Percentiles rank a stretch among this genome's conserved stretches.
These are phyloP conservation scores for Favolaschia claudopus DNA, from an alignment of 768 basidiomycete species.

Conservation along the genomic window DNA sequence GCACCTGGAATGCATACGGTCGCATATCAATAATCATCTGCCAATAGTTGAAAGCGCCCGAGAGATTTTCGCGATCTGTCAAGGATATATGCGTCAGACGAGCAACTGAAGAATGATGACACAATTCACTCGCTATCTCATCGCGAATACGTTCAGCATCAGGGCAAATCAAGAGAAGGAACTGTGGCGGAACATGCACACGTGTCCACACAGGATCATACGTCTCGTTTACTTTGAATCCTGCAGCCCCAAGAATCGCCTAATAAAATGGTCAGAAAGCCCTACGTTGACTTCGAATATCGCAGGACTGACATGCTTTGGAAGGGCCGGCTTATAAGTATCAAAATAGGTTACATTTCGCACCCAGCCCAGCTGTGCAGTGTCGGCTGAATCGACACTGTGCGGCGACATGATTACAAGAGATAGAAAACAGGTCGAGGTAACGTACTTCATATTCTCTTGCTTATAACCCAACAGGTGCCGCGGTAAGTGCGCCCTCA, in stretches of 20 bases:
- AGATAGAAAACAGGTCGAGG: too few species aligned
- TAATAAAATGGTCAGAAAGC: background rate
- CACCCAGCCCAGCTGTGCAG: background rate
- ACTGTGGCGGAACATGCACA: background rate
- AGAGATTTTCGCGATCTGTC: background rate
- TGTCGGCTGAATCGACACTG: background rate
- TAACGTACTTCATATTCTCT: background rate
- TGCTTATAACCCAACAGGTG: background rate
- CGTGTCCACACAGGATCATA: background rate
- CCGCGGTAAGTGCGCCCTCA: too few species aligned
- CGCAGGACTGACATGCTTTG: background rate
- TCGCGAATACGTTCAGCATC: background rate
- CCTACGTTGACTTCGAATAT: background rate
- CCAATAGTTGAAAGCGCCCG: too few species aligned
- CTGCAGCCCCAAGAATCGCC: background rate
- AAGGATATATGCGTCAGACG: too few species aligned
- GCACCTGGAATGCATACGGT: too few species aligned
- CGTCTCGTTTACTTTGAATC: background rate
- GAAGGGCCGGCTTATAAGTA: background rate
- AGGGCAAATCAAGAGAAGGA: background rate
- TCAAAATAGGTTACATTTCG: background rate
- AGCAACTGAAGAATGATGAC: background rate
- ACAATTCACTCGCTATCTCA: background rate
- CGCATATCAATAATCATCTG: too few species aligned
- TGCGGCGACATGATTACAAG: background rate